Percentiles rank a stretch among this genome's conserved stretches.
phyloP scores from a whole-genome alignment of 1,284 basidiomycete species.

The Ceratobasidium sp. region DNA sequence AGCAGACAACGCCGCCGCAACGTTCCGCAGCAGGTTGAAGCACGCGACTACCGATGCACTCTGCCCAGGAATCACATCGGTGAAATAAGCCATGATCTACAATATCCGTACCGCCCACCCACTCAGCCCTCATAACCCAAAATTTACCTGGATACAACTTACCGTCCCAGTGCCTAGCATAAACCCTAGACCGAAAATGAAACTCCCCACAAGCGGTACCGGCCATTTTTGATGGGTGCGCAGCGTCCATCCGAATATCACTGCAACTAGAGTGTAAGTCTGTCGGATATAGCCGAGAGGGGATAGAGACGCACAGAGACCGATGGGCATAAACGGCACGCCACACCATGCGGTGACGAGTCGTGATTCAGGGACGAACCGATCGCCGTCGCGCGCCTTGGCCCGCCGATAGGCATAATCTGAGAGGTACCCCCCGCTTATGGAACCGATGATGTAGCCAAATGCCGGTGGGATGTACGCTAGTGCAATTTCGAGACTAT shows the following conservation, averaged over 20 bases:
- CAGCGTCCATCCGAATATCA: constrained; percentile 58
- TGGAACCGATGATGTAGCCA: constrained; percentile 47
- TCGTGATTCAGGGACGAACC: constrained; percentile 54
- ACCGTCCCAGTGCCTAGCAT: constrained; percentile 50
- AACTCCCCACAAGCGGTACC: constrained; percentile 54
- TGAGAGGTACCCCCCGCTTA: constrained; percentile 48
- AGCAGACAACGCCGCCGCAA: constrained; percentile 37
- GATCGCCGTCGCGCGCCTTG: constrained; percentile 44
- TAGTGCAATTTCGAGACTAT: constrained; percentile 46
- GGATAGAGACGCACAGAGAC: constrained; percentile 49
- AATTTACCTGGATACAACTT: constrained; percentile 14
- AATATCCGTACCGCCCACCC: too few relatives aligned
- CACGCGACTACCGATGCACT: constrained; percentile 49
- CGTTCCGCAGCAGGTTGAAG: constrained; percentile 46
- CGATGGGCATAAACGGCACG: constrained; percentile 54
- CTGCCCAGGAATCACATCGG: constrained; percentile 49
- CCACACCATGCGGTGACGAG: constrained; percentile 55
- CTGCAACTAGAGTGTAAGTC: constrained; percentile 25
- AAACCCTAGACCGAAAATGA: constrained; percentile 50
- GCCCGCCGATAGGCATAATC: constrained; percentile 46
- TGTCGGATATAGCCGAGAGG: not conserved
- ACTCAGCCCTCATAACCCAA: not conserved
- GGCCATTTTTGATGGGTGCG: constrained; percentile 54
- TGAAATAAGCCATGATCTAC: constrained; percentile 49
- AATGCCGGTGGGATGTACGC: constrained; percentile 46